Conservation (phyloP, 495 filamentous ascomycete genomes). For the Aspergillus carlsbadensis region DNA sequence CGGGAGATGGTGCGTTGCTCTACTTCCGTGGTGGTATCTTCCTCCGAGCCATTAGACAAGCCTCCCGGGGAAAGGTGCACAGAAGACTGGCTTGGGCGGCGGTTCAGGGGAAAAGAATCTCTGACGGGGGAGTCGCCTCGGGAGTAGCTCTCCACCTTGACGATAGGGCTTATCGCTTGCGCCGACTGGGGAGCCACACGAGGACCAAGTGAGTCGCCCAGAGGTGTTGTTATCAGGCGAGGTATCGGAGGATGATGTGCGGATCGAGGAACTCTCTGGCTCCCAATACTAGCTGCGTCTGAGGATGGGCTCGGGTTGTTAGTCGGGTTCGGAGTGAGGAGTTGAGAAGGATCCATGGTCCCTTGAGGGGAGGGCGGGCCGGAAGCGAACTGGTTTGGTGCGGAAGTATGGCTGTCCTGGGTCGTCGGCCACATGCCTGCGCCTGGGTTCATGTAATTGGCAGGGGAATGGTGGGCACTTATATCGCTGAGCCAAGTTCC, state of each 20-base stretch:
- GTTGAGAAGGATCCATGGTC: constrained; percentile 20
- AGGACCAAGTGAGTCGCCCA: constrained; percentile 19
- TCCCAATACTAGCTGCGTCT: constrained; percentile 9
- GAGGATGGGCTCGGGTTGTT: constrained; percentile 21
- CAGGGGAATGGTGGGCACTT: constrained; percentile 23
- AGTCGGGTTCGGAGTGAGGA: constrained; percentile 21
- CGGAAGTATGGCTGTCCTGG: not conserved
- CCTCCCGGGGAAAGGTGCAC: constrained; percentile 40
- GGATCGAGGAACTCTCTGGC: not conserved
- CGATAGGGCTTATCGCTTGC: constrained; percentile 44
- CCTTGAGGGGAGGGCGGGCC: constrained; percentile 12
- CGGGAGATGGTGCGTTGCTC: constrained; percentile 26
- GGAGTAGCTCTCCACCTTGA: constrained; percentile 44
- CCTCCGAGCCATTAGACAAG: constrained; percentile 29
- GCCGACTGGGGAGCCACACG: constrained; percentile 21
- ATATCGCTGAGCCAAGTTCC: constrained; percentile 19
- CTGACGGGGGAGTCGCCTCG: constrained; percentile 51
- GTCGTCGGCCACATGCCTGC: constrained; percentile 12
- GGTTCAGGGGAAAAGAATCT: constrained; percentile 18
- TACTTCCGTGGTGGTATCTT: constrained; percentile 24
- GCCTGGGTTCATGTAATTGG: constrained; percentile 10
- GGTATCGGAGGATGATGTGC: constrained; percentile 15
- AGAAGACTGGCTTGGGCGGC: constrained; percentile 37
- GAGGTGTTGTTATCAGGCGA: constrained; percentile 22
- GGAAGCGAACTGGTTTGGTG: not conserved